Conservation (phyloP, 1,284 basidiomycete species). For the Irpex rosettiformis region DNA sequence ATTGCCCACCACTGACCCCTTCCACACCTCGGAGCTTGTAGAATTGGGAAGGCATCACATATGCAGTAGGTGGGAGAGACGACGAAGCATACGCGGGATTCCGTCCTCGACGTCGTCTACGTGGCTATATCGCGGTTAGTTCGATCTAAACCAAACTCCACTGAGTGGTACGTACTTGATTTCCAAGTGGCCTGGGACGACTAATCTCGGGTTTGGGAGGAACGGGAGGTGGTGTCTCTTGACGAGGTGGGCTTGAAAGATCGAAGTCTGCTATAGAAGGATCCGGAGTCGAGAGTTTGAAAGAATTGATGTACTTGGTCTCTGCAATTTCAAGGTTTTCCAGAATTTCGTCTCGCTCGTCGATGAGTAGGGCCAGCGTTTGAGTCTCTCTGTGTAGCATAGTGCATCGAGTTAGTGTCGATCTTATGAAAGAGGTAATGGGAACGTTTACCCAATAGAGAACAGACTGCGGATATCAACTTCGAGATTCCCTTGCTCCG, state of each 20-base stretch:
- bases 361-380: conserved; percentile 60
- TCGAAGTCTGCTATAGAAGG: conserved; percentile 39
- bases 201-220: conserved; percentile 53
- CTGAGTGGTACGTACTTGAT: conserved; percentile 20
- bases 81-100: conserved; percentile 63
- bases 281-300: conserved; percentile 67
- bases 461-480: conserved; percentile 71
- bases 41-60: conserved; percentile 74
- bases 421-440: background rate
- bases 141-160: background rate
- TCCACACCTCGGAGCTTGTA: conserved; percentile 64
- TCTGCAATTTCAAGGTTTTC: conserved; percentile 78
- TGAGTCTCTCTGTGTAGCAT: conserved; percentile 56
- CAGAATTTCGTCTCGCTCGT: conserved; percentile 68
- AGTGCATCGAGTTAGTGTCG: background rate
- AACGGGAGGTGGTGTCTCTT: conserved; percentile 29
- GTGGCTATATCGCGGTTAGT: conserved; percentile 10
- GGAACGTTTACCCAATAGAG: conserved; percentile 57
- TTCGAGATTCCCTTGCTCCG: conserved; percentile 46
- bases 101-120: conserved; percentile 39
- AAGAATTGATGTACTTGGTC: conserved; percentile 72
- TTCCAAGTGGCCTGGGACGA: conserved; percentile 55
- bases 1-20: conserved; percentile 59
- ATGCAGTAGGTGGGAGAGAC: conserved; percentile 69
- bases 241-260: conserved; percentile 18